phyloP scores from a whole-genome alignment of 2,329 filamentous ascomycete species.

The Trichoderma simmonsii region DNA sequence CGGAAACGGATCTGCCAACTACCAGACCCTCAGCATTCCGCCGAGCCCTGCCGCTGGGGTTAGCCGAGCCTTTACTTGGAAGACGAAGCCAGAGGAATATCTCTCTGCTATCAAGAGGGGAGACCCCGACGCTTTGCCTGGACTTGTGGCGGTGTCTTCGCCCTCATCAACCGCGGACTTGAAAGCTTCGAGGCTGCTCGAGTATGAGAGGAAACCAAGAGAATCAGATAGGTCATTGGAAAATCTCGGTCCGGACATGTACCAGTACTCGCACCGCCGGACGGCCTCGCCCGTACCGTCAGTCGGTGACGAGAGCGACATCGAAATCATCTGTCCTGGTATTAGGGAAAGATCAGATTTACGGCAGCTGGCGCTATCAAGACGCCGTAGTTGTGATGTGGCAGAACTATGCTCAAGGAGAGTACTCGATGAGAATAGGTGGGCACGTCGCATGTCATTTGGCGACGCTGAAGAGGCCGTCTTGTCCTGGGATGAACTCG shows the following conservation, averaged over 20 bases:
- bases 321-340: not conserved
- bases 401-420: slow-evolving; percentile 31
- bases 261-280: slow-evolving; percentile 40
- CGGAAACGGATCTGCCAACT: slow-evolving; percentile 7
- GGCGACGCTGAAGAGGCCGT: slow-evolving; percentile 73
- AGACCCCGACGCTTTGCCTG: slow-evolving; percentile 29
- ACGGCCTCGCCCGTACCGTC: slow-evolving; percentile 58
- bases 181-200: slow-evolving; percentile 23
- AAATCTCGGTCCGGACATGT: slow-evolving; percentile 40
- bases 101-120: slow-evolving; percentile 40
- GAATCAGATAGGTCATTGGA: slow-evolving; percentile 29
- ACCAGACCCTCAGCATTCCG: slow-evolving; percentile 26
- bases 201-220: slow-evolving; percentile 24
- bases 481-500: slow-evolving; percentile 60
- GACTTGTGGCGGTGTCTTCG: slow-evolving; percentile 26
- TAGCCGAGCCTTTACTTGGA: slow-evolving; percentile 59
- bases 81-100: slow-evolving; percentile 61
- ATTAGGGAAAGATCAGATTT: slow-evolving; percentile 34
- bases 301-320: slow-evolving; percentile 49
- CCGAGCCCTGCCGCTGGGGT: slow-evolving; percentile 40
- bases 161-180: slow-evolving; percentile 30
- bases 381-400: slow-evolving; percentile 57
- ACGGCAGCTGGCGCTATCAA: slow-evolving; percentile 51
- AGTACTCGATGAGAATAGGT: slow-evolving; percentile 55
- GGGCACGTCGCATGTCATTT: slow-evolving; percentile 72